Evolutionary conservation across 257 asterid genomes (phyloP), one percentile per base, ranked within the genome.

Genomic region (Plantago elongata): DNA sequence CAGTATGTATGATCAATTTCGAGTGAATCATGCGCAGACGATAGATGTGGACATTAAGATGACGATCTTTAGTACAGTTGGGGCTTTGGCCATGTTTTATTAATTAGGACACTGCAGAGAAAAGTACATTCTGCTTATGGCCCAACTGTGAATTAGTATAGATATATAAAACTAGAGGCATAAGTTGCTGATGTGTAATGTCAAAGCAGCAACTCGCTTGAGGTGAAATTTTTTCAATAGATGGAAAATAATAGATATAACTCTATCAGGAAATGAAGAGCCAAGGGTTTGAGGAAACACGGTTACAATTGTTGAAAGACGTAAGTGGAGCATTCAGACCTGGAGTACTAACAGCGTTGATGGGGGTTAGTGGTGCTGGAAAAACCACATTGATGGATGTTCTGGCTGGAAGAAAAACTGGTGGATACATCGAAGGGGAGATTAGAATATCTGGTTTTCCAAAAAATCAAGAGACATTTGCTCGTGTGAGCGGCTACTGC

Each of bases 321-420:
- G 83, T 84, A 3, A 82, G 83, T 63, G 93, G 93, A 42, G 86
- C 83, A 34, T 84, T 84, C 45, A 76, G 89, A 55, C 89, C 93
- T 1, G 93, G 93, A 34, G 84, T 82, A 13, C 69, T 84, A 63
- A 84, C 89, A 61, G 93, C 89, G 12, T 62, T 84, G 65, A 75
- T 84, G 80, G 93, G 93, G 2, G 89, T 82, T 18, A 84, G 89
- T 57, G 93, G 93, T 16, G 93, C 93, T 12, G 93, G 93, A 15
- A 84, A 84, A 64, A 82, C 93, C 45, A 84, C 89, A 16, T 61
- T 84, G 34, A 79, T 84, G 93, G 93, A 84, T 66, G 93, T 84
- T 65, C 40, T 84, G 37, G 93, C 93, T 2, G 93, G 93, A 49
- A 61, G 87, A 50, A 84, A 84, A 80, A 84, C 87, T 0, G 89